Evolutionary conservation across 805 yeast genomes (phyloP).

Genomic region (Ogataea saltuana): DNA sequence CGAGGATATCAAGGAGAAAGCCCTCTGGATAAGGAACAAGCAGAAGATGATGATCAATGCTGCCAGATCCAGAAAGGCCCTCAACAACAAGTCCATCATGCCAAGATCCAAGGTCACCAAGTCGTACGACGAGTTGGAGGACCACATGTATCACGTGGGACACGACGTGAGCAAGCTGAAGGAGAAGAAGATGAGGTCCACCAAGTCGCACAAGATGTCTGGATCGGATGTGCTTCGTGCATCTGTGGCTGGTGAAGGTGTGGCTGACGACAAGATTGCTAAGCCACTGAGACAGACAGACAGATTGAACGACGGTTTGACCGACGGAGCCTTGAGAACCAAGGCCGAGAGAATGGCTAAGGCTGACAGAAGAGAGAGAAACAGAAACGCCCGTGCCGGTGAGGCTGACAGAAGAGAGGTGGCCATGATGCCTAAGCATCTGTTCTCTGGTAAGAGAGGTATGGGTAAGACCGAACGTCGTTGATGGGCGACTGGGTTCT

Average conservation of each 20-base stretch:
- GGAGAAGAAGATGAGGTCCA: constrained; percentile 34
- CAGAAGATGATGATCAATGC: constrained; percentile 92
- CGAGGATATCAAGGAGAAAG: constrained; percentile 78
- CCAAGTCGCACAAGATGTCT: constrained; percentile 38
- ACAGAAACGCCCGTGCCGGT: constrained; percentile 88
- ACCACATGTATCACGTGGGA: constrained; percentile 86
- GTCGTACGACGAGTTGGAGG: constrained; percentile 76
- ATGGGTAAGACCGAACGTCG: constrained; percentile 90
- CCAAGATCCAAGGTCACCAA: constrained; percentile 87
- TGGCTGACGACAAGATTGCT: constrained; percentile 15
- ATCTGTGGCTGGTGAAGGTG: constrained; percentile 32
- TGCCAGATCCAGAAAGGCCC: constrained; percentile 80
- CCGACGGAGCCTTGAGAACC: constrained; percentile 74
- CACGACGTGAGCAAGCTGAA: constrained; percentile 75
- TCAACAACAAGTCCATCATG: constrained; percentile 83
- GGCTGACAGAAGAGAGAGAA: constrained; percentile 90
- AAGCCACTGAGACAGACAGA: constrained; percentile 66
- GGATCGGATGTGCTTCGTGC: constrained; percentile 81
- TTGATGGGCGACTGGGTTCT: constrained; percentile 42
- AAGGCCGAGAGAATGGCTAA: constrained; percentile 87
- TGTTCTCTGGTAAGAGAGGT: constrained; percentile 96
- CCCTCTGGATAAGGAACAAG: constrained; percentile 92
- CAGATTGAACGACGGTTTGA: constrained; percentile 83
- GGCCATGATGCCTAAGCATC: constrained; percentile 87
- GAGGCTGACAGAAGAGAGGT: constrained; percentile 93